These are phyloP conservation scores for Pseudoturritis turrita DNA, from an alignment of 345 rosid genomes.

Conservation along the genomic window DNA sequence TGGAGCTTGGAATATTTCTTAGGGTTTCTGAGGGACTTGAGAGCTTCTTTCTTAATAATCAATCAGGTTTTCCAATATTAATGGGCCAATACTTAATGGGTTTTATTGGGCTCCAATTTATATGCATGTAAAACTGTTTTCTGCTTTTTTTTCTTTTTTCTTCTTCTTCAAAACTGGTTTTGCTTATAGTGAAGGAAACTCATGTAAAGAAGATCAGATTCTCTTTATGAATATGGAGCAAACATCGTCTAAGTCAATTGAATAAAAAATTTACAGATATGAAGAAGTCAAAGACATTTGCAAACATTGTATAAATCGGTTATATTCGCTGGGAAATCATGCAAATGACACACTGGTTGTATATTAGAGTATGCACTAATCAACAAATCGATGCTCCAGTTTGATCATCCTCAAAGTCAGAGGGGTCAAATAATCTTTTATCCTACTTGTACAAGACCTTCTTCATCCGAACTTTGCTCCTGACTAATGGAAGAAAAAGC, in stretches of 20 bases:
- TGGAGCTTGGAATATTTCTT: constrained; percentile 4
- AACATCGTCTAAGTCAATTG: too few relatives aligned
- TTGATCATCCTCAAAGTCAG: not conserved
- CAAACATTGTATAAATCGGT: too few relatives aligned
- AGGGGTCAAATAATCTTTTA: not conserved
- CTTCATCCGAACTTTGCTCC: constrained; percentile 37
- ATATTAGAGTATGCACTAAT: too few relatives aligned
- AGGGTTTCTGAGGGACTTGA: constrained; percentile 6
- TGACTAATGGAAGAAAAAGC: constrained; percentile 17
- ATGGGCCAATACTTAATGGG: constrained; percentile 12
- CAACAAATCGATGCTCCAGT: not conserved
- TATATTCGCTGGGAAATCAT: too few relatives aligned
- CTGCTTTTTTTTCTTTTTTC: too few relatives aligned
- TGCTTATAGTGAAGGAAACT: too few relatives aligned
- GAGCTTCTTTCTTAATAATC: not conserved
- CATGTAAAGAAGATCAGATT: too few relatives aligned
- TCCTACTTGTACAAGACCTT: constrained; percentile 32
- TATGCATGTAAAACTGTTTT: not conserved
- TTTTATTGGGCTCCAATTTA: not conserved
- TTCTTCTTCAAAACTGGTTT: too few relatives aligned
- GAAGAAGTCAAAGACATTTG: too few relatives aligned
- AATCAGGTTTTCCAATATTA: not conserved
- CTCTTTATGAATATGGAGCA: too few relatives aligned
- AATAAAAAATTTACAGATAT: too few relatives aligned
- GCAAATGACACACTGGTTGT: too few relatives aligned